A percentile compares a stretch with the other conserved stretches of the same genome.
These are phyloP conservation scores for Zizania palustris DNA, from an alignment of 202 grass and related monocot genomes.

Conservation along the genomic window DNA sequence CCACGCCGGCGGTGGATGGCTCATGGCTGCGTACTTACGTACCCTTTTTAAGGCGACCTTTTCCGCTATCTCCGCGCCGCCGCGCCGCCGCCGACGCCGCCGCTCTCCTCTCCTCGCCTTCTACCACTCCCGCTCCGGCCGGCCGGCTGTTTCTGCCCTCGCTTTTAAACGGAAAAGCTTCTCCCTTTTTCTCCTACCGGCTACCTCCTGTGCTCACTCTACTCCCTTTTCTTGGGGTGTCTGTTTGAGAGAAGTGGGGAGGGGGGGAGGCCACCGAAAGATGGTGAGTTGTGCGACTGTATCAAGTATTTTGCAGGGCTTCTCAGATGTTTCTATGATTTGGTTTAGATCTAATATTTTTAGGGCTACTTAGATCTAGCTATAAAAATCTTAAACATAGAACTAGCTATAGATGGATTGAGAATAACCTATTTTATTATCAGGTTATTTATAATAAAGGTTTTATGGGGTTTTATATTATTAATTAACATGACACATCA, in stretches of 20 bases:
- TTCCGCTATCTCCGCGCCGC: conserved; percentile 28
- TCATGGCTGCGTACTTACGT: conserved; percentile 40
- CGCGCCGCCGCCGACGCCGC: conserved; percentile 33
- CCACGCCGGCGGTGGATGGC: conserved; percentile 46
- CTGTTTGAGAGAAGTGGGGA: conserved; percentile 27
- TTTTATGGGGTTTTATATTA: too few relatives aligned
- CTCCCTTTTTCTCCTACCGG: background rate
- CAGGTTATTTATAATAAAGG: too few relatives aligned
- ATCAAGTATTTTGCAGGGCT: too few relatives aligned
- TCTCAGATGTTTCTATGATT: too few relatives aligned
- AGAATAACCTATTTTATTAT: too few relatives aligned
- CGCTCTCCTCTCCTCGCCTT: conserved; percentile 25
- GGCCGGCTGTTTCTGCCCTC: conserved; percentile 13
- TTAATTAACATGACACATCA: too few relatives aligned
- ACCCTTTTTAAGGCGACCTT: conserved; percentile 46
- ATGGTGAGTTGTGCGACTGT: too few relatives aligned
- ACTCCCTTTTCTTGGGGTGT: conserved; percentile 9
- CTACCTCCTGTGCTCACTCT: conserved; percentile 5
- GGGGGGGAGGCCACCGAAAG: conserved; percentile 35
- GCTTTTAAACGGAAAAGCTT: background rate
- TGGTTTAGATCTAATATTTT: too few relatives aligned
- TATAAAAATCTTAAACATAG: too few relatives aligned
- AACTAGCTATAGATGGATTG: too few relatives aligned
- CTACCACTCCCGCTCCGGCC: conserved; percentile 28
- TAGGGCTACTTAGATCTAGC: too few relatives aligned